Conservation (phyloP, 2,329 filamentous ascomycete genomes). For the Aspergillus brunneoviolaceus region DNA sequence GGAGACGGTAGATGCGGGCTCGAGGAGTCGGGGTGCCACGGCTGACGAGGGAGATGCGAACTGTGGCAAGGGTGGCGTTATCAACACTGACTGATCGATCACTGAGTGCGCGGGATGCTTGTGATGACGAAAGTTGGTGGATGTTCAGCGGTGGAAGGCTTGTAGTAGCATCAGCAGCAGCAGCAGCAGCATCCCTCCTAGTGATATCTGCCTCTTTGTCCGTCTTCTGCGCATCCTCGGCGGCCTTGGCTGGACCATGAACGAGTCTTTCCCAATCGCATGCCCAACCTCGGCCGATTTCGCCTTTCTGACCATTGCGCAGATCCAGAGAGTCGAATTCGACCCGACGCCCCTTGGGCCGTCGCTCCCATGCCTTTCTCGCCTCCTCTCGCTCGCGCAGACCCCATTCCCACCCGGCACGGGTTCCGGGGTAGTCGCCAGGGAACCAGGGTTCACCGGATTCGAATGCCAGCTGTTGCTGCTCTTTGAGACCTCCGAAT, state of each 20-base stretch:
- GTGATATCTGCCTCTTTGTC: constrained; percentile 11
- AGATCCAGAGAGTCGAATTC: constrained; percentile 74
- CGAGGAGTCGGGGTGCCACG: constrained; percentile 70
- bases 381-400: constrained; percentile 60
- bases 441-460: constrained; percentile 79
- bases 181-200: constrained; percentile 11
- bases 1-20: constrained; percentile 84
- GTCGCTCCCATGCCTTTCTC: constrained; percentile 67
- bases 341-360: constrained; percentile 77
- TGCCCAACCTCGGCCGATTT: constrained; percentile 76
- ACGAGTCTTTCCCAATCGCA: constrained; percentile 81
- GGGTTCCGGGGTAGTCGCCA: constrained; percentile 75
- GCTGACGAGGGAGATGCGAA: constrained; percentile 65
- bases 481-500: constrained; percentile 79
- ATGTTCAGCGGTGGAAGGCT: constrained; percentile 30
- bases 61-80: constrained; percentile 52
- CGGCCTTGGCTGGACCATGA: constrained; percentile 25
- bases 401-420: constrained; percentile 78
- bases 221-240: background rate
- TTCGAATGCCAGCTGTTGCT: constrained; percentile 79
- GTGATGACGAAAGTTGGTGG: constrained; percentile 42
- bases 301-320: constrained; percentile 72
- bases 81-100: constrained; percentile 24
- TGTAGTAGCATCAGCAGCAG: background rate
- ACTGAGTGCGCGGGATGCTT: constrained; percentile 29